phyloP scores from a whole-genome alignment of 345 rosid species.

The Triadica sebifera region DNA sequence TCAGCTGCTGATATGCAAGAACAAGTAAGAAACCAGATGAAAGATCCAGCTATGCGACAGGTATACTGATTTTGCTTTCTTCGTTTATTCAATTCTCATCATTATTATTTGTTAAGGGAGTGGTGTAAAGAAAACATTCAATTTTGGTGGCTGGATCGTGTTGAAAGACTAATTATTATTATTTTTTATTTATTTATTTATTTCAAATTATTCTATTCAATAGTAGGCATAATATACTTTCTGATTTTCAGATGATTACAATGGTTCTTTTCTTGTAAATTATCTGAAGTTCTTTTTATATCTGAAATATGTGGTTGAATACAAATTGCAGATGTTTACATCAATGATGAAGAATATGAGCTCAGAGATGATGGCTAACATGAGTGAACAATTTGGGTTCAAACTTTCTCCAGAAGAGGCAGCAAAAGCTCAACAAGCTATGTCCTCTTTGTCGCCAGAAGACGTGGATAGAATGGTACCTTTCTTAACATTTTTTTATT shows the following conservation, averaged over 20 bases:
- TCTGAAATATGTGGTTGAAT: constrained; percentile 13
- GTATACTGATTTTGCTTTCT: constrained; percentile 29
- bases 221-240: not conserved
- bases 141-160: not conserved
- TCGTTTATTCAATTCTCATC: not conserved
- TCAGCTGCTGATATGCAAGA: constrained; percentile 73
- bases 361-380: constrained; percentile 94
- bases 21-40: constrained; percentile 90
- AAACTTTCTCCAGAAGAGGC: constrained; percentile 85
- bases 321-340: constrained; percentile 62
- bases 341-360: constrained; percentile 90
- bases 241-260: not conserved
- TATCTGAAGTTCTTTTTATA: not conserved
- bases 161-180: not conserved
- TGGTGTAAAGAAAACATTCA: constrained; percentile 8
- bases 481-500: not conserved
- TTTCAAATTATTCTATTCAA: not conserved
- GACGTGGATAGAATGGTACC: constrained; percentile 86
- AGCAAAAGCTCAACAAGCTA: constrained; percentile 82
- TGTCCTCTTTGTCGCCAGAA: constrained; percentile 85
- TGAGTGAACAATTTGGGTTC: constrained; percentile 90
- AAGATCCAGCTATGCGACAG: constrained; percentile 92
- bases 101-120: not conserved
- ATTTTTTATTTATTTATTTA: too few relatives aligned
- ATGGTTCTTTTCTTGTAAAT: not conserved